These are phyloP conservation scores for Trametes hirsuta DNA, from an alignment of 1,284 basidiomycete genomes.

Conservation along the genomic window DNA sequence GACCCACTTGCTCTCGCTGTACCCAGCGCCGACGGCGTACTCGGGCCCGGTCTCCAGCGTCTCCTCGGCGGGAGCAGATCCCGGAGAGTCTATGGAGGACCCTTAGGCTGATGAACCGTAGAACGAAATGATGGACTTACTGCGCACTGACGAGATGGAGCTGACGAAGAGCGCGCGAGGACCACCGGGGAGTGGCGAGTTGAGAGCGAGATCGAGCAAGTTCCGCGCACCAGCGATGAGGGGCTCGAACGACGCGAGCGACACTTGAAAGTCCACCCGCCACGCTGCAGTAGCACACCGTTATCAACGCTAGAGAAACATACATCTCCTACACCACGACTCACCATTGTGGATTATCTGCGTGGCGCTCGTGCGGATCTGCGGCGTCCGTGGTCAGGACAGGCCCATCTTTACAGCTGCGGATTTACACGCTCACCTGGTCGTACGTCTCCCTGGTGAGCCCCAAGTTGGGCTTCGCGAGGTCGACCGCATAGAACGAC, in stretches of 20 bases:
- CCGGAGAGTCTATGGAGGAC: constrained; percentile 2
- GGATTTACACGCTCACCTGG: constrained; percentile 12
- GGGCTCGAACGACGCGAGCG: constrained; percentile 38
- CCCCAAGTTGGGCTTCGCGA: constrained; percentile 19
- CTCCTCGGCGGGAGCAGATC: constrained; percentile 3
- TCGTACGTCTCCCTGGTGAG: constrained; percentile 13
- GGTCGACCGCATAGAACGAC: constrained; percentile 16
- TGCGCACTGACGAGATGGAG: constrained; percentile 20
- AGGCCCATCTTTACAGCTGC: neutral
- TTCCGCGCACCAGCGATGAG: constrained; percentile 33
- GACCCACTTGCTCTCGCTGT: constrained; percentile 27
- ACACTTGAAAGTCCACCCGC: constrained; percentile 42
- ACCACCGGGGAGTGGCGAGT: constrained; percentile 24
- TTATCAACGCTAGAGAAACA: neutral
- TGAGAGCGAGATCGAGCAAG: constrained; percentile 38
- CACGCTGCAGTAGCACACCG: constrained; percentile 28
- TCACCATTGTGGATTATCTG: constrained; percentile 33
- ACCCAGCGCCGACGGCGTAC: constrained; percentile 15
- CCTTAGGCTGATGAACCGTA: neutral
- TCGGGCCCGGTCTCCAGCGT: constrained; percentile 6
- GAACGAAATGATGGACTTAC: neutral
- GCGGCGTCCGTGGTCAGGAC: neutral
- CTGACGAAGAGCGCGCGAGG: constrained; percentile 36
- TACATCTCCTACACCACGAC: neutral
- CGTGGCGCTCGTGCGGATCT: constrained; percentile 28